phyloP scores from a whole-genome alignment of 208 protist species.

The Herpetomonas muscarum region DNA sequence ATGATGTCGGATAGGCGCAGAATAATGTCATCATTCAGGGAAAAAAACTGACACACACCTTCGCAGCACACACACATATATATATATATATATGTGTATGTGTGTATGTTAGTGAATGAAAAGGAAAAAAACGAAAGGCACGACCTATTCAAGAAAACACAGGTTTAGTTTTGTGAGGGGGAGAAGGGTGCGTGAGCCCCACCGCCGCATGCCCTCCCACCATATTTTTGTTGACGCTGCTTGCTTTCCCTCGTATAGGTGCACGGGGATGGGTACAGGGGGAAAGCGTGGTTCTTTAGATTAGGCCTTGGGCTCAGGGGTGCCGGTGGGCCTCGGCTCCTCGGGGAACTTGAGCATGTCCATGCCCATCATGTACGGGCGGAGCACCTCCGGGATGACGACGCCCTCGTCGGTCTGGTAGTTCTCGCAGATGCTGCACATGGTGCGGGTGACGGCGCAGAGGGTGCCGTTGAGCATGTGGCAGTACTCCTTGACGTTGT shows the following conservation, averaged over 20 bases:
- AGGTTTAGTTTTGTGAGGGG: slow-evolving; percentile 2
- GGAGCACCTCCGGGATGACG: slow-evolving; percentile 90
- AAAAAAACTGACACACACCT: too few relatives aligned
- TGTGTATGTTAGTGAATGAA: slow-evolving; percentile 1
- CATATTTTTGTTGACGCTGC: too few relatives aligned
- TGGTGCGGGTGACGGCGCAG: slow-evolving; percentile 97
- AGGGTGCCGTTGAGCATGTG: slow-evolving; percentile 99
- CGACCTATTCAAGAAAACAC: too few relatives aligned
- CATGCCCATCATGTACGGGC: slow-evolving; percentile 86
- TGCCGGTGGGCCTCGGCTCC: slow-evolving; percentile 14
- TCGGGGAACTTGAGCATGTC: slow-evolving; percentile 74
- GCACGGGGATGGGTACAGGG: too few relatives aligned
- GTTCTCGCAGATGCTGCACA: slow-evolving; percentile 99
- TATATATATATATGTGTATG: neutral
- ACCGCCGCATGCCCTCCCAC: too few relatives aligned
- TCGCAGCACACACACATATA: too few relatives aligned
- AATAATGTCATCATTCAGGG: too few relatives aligned
- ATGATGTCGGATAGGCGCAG: too few relatives aligned
- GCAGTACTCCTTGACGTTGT: slow-evolving; percentile 95
- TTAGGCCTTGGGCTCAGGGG: slow-evolving; percentile 19
- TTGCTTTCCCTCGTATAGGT: too few relatives aligned
- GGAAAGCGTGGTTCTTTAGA: neutral
- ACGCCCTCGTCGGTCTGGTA: slow-evolving; percentile 97
- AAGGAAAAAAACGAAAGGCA: slow-evolving; percentile 3
- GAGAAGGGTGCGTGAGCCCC: neutral